Base-by-base conservation (phyloP, 257 asterid species). In the Vinca minor region DNA sequence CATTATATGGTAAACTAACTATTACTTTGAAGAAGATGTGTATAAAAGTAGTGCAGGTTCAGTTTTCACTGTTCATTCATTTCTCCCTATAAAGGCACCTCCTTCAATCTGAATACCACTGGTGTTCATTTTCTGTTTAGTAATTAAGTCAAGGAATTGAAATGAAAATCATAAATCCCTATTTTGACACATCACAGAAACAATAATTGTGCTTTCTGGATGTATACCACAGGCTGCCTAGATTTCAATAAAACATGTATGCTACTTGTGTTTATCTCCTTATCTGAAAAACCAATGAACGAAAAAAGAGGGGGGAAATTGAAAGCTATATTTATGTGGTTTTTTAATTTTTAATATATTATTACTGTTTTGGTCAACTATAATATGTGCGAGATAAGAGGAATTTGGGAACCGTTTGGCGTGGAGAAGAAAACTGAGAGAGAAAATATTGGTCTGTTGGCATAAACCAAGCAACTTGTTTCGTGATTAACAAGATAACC, bases 1-100 rank as follows among this genome's bases (percentile, higher is more conserved):
- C 62, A 46, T 25, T 59, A 25, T 47, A 56, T 36, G 32, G 45
- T 59, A 60, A 48, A 29, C 21, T 47, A 66, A 63, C 44, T 59
- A 11, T 44, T 66, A 66, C 44, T 18, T 31, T 20, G n/a, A 17
- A 45, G 57, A 52, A 3, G 9, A 17, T 21, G 14, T 58, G 15
- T 6, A 29, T 39, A 2, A 6, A 9, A 17, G 4, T 12, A 57
- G 66, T 59, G 31, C 49, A 31, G 28, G 36, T 21, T 21, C 32
- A 46, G n/a, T 25, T 46, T 67, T 67, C 46, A 53, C 25, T 32
- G 46, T 18, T 12, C 18, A 31, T 34, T 5, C 66, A n/a, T 38
- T 47, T 23, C 39, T 57, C 64, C 55, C 8, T 59, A 17, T 5
- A 2, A n/a, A 3, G 25, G 62, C 38, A 57, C 60, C 0, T 54